Evolutionary conservation across 73 alveolate species (phyloP), one percentile per base, ranked within the genome.

Genomic region (Paramecium octaurelia): DNA sequence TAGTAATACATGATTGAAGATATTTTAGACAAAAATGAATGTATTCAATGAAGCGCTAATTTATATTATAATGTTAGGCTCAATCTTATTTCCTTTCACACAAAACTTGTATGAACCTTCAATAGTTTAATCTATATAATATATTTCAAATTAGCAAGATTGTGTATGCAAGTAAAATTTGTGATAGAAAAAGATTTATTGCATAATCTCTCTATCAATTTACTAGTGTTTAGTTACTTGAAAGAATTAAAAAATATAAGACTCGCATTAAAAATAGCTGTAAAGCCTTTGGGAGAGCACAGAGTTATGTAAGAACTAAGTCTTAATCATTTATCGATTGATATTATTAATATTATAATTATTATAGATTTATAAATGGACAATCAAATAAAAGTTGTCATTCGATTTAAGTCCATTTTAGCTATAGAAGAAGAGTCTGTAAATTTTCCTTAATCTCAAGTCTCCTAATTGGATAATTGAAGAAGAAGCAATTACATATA

Each of bases 391-490:
- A 80, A 80, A 80, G 91, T 80, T 80, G 48, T 80, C 24, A 80
- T 80, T 20, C 46, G 91, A 14, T 80, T 80, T 44, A 80, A 80
- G 75, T 43, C 70, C 16, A 38, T 80, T 46, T 43, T 31, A 44
- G 38, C 24, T 80, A 2, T 29, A 11, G 46, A 23, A 42, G 91
- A 80, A 24, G 91, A 80, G 57, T 43, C 35, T 23, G 91, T 80
- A 80, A 44, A 44, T 23, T 43, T 21, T 24, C 24, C 57, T 31
- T 40, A 44, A 21, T 43, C 24, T 24, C 46, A 31, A 80, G 91
- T 43, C 70, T 43, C 27, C 91, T 80, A 80, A 80, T 48, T 80
- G 91, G 91, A 20, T 46, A 44, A 80, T 80, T 43, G 46, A 40
- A 23, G 91, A 80, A 27, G 91, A 80, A 24, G 73, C 73, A 20